Evolutionary conservation across 306 rosid genomes (phyloP).

Genomic region (Cucurbita maxima): DNA sequence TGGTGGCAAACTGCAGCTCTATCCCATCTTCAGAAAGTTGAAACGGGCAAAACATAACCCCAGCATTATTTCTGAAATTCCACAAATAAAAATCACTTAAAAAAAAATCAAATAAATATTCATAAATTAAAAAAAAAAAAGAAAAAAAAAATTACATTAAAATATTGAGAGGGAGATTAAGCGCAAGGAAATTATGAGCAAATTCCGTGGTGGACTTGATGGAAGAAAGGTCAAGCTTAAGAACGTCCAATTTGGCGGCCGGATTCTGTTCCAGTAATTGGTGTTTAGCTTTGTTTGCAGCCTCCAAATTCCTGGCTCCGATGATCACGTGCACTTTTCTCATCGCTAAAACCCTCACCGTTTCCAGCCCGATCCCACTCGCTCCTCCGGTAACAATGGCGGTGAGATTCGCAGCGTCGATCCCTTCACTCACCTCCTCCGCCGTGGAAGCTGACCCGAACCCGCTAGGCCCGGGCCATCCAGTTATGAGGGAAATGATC

Average conservation of each 20-base stretch:
- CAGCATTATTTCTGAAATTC: conserved; percentile 83
- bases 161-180: conserved; percentile 72
- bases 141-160: conserved; percentile 25
- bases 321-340: conserved; percentile 56
- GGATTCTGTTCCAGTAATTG: conserved; percentile 23
- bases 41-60: conserved; percentile 89
- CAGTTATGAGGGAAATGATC: conserved; percentile 45
- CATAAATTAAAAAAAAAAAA: neutral
- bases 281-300: conserved; percentile 55
- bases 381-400: conserved; percentile 91
- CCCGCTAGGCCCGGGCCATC: conserved; percentile 61
- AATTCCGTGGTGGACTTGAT: conserved; percentile 45
- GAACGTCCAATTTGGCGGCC: conserved; percentile 42
- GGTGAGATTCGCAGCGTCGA: conserved; percentile 54
- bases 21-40: conserved; percentile 59
- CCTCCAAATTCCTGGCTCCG: conserved; percentile 60
- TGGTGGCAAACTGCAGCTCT: conserved; percentile 82
- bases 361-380: conserved; percentile 86
- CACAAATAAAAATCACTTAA: neutral
- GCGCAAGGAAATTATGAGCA: conserved; percentile 43
- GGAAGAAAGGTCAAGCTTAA: conserved; percentile 60
- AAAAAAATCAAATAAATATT: neutral
- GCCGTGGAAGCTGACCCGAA: conserved; percentile 89
- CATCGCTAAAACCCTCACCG: conserved; percentile 56
- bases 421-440: conserved; percentile 57